phyloP scores from a whole-genome alignment of 495 filamentous ascomycete species.

The Tetracladium setigerum region DNA sequence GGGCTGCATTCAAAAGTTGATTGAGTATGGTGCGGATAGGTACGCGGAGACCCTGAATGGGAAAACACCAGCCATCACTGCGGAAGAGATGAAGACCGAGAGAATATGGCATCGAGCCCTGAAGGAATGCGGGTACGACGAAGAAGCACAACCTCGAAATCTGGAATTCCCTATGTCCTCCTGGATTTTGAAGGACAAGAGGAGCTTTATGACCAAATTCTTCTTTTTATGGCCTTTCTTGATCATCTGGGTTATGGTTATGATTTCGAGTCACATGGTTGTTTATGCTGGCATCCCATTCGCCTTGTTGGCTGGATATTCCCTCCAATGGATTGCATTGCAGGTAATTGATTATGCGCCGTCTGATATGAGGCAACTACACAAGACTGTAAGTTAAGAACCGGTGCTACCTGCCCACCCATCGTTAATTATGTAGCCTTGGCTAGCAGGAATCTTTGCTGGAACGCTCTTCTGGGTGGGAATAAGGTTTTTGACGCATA shows the following conservation, averaged over 20 bases:
- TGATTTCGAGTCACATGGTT: conserved; percentile 64
- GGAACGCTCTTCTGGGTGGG: conserved; percentile 80
- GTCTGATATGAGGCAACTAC: conserved; percentile 75
- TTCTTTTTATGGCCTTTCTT: conserved; percentile 87
- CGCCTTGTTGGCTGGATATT: conserved; percentile 54
- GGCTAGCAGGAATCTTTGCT: conserved; percentile 88
- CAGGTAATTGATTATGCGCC: conserved; percentile 74
- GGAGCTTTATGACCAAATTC: conserved; percentile 68
- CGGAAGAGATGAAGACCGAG: conserved; percentile 80
- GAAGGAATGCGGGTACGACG: conserved; percentile 74
- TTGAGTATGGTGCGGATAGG: conserved; percentile 91
- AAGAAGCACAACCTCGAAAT: conserved; percentile 61
- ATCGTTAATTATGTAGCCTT: conserved; percentile 51
- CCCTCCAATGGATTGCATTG: conserved; percentile 71
- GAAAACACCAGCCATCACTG: conserved; percentile 77
- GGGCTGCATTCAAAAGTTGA: conserved; percentile 77
- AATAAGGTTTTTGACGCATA: conserved; percentile 60
- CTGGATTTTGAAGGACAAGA: conserved; percentile 62
- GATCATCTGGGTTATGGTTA: conserved; percentile 59
- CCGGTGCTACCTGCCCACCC: conserved; percentile 9
- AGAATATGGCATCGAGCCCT: conserved; percentile 79
- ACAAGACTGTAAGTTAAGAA: conserved; percentile 62
- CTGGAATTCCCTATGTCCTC: conserved; percentile 49
- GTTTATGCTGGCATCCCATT: conserved; percentile 71
- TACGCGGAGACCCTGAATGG: conserved; percentile 80